Conservation (phyloP, 371 early-diverging fungal genomes). For the Zychaea mexicana region DNA sequence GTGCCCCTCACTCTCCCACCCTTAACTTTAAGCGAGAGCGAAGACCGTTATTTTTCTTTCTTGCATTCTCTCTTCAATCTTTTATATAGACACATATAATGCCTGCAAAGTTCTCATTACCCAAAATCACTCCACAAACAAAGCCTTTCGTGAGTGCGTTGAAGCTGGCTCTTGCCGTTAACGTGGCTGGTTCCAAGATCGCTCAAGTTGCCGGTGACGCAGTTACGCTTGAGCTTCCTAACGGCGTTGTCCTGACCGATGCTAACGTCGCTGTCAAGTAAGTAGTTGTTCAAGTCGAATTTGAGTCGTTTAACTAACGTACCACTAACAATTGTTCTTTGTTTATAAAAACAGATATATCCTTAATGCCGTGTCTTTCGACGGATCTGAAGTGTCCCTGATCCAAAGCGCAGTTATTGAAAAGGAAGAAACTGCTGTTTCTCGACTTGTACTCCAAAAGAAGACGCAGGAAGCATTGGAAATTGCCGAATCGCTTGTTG, state of each 20-base stretch:
- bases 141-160: constrained; percentile 40
- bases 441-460: constrained; percentile 36
- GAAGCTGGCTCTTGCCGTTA: constrained; percentile 36
- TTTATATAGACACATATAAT: background rate
- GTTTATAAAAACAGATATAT: constrained; percentile 23
- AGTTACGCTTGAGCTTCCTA: constrained; percentile 23
- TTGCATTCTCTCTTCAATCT: background rate
- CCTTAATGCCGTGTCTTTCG: constrained; percentile 29
- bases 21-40: no score
- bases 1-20: no score
- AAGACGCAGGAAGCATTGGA: constrained; percentile 35
- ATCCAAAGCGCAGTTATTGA: constrained; percentile 35
- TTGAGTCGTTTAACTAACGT: no score
- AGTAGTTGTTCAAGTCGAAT: background rate
- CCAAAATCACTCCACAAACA: constrained; percentile 38
- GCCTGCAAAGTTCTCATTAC: constrained; percentile 25
- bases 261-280: constrained; percentile 48
- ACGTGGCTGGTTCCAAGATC: constrained; percentile 32
- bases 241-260: constrained; percentile 29
- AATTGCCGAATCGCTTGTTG: constrained; percentile 25
- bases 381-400: constrained; percentile 21
- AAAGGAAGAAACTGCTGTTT: constrained; percentile 36
- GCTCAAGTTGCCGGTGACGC: constrained; percentile 29
- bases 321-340: no score
- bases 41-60: background rate